Percentiles rank a stretch among this genome's conserved stretches.
phyloP scores from a whole-genome alignment of 2,329 filamentous ascomycete species.

The Byssochlamys sp. region DNA sequence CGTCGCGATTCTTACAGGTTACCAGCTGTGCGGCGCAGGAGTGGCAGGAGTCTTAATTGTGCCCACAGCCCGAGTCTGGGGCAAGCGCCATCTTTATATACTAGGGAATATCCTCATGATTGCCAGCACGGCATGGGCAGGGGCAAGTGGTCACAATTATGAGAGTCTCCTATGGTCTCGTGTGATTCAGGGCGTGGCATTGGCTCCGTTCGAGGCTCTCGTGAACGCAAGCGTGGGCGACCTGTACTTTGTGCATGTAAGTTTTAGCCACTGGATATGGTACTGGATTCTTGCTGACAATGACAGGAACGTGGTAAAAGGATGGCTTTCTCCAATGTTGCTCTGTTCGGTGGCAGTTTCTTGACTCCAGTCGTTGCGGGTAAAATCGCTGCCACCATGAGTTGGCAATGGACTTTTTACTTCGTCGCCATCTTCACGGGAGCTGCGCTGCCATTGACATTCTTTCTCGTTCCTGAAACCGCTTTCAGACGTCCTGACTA shows the following conservation, averaged over 20 bases:
- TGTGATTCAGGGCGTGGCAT: constrained; percentile 74
- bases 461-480: constrained; percentile 78
- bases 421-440: constrained; percentile 76
- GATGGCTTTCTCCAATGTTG: constrained; percentile 71
- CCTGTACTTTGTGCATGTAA: constrained; percentile 76
- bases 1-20: constrained; percentile 74
- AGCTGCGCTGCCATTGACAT: constrained; percentile 57
- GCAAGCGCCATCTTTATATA: constrained; percentile 80
- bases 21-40: constrained; percentile 74
- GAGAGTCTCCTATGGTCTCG: constrained; percentile 65
- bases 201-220: constrained; percentile 80
- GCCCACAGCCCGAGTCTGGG: constrained; percentile 79
- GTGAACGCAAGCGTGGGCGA: constrained; percentile 85
- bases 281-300: background rate
- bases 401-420: constrained; percentile 85
- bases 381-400: constrained; percentile 65
- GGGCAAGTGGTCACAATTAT: constrained; percentile 58
- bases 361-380: constrained; percentile 83
- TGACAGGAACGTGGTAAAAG: constrained; percentile 62
- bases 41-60: constrained; percentile 76
- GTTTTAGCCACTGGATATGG: constrained; percentile 17
- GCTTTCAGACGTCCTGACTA: constrained; percentile 58
- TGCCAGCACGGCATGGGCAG: constrained; percentile 67
- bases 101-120: constrained; percentile 66
- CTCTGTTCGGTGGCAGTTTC: constrained; percentile 62